Evolutionary conservation across 768 basidiomycete genomes (phyloP).

Genomic region (Naganishia kalamii): DNA sequence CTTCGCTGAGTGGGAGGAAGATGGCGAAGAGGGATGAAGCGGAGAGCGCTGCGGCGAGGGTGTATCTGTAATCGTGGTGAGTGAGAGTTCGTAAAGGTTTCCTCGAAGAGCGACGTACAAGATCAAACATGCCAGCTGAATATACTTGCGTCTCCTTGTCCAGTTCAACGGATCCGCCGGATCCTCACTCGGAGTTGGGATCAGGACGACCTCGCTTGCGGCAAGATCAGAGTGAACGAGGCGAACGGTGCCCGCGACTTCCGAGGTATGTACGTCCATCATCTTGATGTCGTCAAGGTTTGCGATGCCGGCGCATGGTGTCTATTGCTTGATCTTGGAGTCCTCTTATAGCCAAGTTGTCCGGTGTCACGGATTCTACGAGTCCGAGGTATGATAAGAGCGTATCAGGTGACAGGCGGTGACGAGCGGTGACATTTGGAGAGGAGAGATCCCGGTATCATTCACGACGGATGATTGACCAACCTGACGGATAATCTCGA

Average conservation of each 20-base stretch:
- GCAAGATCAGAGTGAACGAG: neutral
- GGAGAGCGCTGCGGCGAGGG: conserved; percentile 12
- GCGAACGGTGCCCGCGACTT: neutral
- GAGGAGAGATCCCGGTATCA: too few species aligned
- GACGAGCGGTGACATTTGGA: too few species aligned
- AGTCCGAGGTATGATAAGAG: too few species aligned
- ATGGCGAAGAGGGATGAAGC: conserved; percentile 22
- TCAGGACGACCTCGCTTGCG: conserved; percentile 10
- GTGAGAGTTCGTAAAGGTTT: neutral
- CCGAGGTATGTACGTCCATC: neutral
- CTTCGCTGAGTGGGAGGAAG: conserved; percentile 16
- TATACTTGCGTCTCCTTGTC: conserved; percentile 17
- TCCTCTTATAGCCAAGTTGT: too few species aligned
- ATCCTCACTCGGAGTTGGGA: conserved; percentile 20
- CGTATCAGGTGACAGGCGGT: too few species aligned
- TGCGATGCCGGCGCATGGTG: neutral
- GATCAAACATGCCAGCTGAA: conserved; percentile 16
- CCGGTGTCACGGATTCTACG: too few species aligned
- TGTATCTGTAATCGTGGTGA: conserved; percentile 9
- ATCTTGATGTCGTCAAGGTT: neutral
- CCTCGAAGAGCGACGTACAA: neutral
- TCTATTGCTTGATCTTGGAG: too few species aligned
- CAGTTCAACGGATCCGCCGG: conserved; percentile 24
- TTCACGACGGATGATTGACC: too few species aligned
- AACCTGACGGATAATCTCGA: too few species aligned